Evolutionary conservation across 2,329 filamentous ascomycete species (phyloP).

Genomic region (Colletotrichum sp.): DNA sequence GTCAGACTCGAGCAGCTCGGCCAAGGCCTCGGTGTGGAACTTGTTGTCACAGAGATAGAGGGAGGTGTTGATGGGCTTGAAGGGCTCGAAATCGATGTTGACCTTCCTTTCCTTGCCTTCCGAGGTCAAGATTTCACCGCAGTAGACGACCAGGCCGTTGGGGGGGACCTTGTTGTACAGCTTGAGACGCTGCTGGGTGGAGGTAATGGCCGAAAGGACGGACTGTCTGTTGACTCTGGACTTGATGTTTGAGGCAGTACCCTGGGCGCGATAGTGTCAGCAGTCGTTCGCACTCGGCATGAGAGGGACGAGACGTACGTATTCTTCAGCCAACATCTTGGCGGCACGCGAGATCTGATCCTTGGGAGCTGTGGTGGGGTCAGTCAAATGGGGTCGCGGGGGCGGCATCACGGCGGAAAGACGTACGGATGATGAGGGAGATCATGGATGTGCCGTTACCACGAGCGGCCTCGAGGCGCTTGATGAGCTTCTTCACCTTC

Average conservation of each 20-base stretch:
- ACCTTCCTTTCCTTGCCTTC: constrained; percentile 99
- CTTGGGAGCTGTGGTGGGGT: constrained; percentile 76
- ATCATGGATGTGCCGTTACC: constrained; percentile 99
- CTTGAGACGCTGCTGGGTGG: constrained; percentile 98
- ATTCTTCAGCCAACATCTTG: constrained; percentile 99
- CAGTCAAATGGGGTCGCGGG: not conserved
- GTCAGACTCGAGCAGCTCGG: constrained; percentile 96
- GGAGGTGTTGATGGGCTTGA: constrained; percentile 99
- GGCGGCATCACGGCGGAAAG: not conserved
- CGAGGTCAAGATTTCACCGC: constrained; percentile 98
- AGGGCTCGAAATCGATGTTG: constrained; percentile 99
- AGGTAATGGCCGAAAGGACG: constrained; percentile 96
- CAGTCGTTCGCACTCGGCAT: constrained; percentile 8
- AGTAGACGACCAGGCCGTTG: constrained; percentile 97
- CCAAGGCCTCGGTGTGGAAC: constrained; percentile 97
- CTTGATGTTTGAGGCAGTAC: constrained; percentile 99
- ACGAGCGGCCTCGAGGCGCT: constrained; percentile 93
- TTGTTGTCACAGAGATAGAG: constrained; percentile 99
- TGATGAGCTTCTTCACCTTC: constrained; percentile 99
- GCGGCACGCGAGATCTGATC: constrained; percentile 94
- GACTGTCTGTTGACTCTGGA: constrained; percentile 99
- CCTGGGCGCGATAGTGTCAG: constrained; percentile 56
- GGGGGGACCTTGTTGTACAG: constrained; percentile 98
- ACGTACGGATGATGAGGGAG: constrained; percentile 90
- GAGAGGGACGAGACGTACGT: constrained; percentile 61